Percentiles rank a stretch among this genome's conserved stretches.
These are phyloP conservation scores for Saccharum hybrid DNA, from an alignment of 202 grass and related monocot species.

Conservation along the genomic window DNA sequence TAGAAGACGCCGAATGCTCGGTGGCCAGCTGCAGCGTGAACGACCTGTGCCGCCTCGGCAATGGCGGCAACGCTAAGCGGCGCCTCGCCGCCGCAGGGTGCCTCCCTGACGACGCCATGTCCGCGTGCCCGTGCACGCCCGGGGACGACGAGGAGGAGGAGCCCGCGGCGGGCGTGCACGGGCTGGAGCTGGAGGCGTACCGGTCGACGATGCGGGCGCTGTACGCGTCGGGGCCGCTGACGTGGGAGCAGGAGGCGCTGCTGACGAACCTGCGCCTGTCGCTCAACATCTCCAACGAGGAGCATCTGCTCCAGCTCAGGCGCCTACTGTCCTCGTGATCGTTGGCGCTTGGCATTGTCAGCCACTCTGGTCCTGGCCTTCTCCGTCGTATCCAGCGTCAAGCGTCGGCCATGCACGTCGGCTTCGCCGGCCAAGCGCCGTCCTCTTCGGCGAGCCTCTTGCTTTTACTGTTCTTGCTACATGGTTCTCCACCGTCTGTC, in stretches of 20 bases:
- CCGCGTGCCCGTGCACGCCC: constrained; percentile 42
- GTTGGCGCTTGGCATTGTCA: background rate
- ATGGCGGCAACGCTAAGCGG: background rate
- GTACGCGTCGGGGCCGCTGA: constrained; percentile 78
- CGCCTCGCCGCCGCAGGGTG: background rate
- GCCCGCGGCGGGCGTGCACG: constrained; percentile 49
- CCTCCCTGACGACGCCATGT: constrained; percentile 57
- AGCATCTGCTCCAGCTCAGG: constrained; percentile 76
- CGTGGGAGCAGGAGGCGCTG: constrained; percentile 92
- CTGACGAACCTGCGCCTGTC: constrained; percentile 91
- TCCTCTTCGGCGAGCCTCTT: background rate
- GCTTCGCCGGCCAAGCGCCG: background rate
- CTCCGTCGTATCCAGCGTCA: background rate
- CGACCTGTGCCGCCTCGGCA: background rate
- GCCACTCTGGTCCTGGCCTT: background rate
- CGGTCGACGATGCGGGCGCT: constrained; percentile 73
- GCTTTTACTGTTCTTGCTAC: constrained; percentile 14
- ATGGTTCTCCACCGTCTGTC: constrained; percentile 14
- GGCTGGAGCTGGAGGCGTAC: constrained; percentile 81
- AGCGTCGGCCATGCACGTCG: background rate
- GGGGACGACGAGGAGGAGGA: constrained; percentile 10
- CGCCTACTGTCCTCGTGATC: constrained; percentile 49
- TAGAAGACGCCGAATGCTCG: constrained; percentile 64
- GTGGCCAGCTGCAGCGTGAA: constrained; percentile 77
- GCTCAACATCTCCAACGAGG: constrained; percentile 86